Evolutionary conservation across 2,329 filamentous ascomycete species (phyloP), one percentile per base, ranked within the genome.

Genomic region (Ascochyta koolunga): DNA sequence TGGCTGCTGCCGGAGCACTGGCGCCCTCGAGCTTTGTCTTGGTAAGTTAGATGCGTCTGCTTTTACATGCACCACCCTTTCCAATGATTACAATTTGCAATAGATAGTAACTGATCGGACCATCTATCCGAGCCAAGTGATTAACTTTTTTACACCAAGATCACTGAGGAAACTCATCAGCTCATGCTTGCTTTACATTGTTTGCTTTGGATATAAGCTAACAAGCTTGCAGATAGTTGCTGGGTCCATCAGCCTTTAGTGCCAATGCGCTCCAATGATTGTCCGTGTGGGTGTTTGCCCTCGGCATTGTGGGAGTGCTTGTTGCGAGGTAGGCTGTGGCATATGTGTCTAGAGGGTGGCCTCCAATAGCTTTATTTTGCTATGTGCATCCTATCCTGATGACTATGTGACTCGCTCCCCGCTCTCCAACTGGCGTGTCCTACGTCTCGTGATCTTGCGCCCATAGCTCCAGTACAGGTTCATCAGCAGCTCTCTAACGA

Each of bases 71-170:
- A 51, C 15, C 40, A 19, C 61, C 69, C 67, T 60, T 76, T 81
- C 82, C 84, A 69, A 86, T 86, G 86, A 89, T 87, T 86, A 88
- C 73, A 87, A 81, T 69, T 70, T 54, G 55, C 71, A 80, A 76
- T 88, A 88, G 86, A 88, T 86, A 86, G 84, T 86, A 86, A 76
- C 78, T 86, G 84, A 87, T 66, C 77, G 51, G 51, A 50, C 51
- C 51, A 54, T 54, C 51, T 50, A 54, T 54, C 51, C 51, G 51
- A 54, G 40, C 9, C 35, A 19, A 19, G 35, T 86, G 84, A 86
- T 80, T 77, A 80, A 78, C 72, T 74, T 79, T 74, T 80, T 81
- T 65, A 68, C 83, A 87, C 84, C 84, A 87, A 87, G 84, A 87
- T 87, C 84, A 83, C 84, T 86, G 84, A 87, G 83, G 82, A 75